Evolutionary conservation across 306 rosid genomes (phyloP).

Genomic region (Dryas drummondii): DNA sequence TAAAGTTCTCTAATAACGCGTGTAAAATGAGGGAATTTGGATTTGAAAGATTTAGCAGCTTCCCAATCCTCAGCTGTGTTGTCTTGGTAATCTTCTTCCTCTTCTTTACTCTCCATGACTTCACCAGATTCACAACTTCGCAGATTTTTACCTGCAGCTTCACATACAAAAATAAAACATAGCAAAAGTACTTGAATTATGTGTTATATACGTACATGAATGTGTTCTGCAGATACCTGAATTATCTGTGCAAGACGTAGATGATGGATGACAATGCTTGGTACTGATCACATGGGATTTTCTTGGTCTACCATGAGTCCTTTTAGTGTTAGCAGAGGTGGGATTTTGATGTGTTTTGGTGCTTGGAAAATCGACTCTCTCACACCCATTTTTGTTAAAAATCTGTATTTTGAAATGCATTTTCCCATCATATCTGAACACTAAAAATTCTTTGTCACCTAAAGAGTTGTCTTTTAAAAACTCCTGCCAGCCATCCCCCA

Average conservation of each 20-base stretch:
- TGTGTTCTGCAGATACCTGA: conserved; percentile 9
- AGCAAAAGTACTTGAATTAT: not conserved
- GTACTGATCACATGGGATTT: not conserved
- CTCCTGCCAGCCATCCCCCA: conserved; percentile 17
- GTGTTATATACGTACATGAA: too few species aligned
- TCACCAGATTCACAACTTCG: not conserved
- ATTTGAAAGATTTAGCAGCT: conserved; percentile 5
- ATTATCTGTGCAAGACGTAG: not conserved
- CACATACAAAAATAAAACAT: not conserved
- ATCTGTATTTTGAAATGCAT: conserved; percentile 5
- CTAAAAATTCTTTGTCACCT: conserved; percentile 6
- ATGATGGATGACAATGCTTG: not conserved
- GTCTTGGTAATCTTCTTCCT: not conserved
- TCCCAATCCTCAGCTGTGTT: not conserved
- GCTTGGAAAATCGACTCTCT: not conserved
- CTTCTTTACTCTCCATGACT: not conserved
- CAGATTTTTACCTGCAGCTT: not conserved
- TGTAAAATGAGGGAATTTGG: conserved; percentile 7
- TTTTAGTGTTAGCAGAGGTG: not conserved
- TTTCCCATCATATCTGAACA: conserved; percentile 15
- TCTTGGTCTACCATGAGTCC: conserved; percentile 6
- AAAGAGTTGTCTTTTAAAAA: conserved; percentile 15
- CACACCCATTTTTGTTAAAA: conserved; percentile 2
- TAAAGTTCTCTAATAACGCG: not conserved
- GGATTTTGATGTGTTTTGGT: not conserved